Percentiles rank a stretch among this genome's conserved stretches.
Conservation (phyloP, 2,329 filamentous ascomycete genomes). For the Penicillium janthinellum region DNA sequence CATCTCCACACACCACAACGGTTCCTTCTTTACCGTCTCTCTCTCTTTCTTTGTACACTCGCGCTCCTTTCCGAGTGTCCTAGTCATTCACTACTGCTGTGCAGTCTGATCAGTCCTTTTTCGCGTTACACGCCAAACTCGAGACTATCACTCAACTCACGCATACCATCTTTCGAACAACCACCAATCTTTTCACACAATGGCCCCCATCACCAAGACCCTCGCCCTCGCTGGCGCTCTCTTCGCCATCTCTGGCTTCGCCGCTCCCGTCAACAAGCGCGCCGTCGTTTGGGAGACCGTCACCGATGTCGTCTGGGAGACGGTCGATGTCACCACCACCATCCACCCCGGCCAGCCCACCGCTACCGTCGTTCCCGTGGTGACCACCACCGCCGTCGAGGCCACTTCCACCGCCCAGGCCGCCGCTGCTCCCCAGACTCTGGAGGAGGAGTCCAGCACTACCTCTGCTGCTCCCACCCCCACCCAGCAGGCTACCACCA, state of each 20-base stretch:
- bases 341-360: slow-evolving; percentile 43
- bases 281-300: slow-evolving; percentile 55
- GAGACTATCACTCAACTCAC: not conserved
- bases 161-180: slow-evolving; percentile 1
- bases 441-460: not conserved
- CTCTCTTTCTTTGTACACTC: slow-evolving; percentile 19
- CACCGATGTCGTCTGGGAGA: slow-evolving; percentile 51
- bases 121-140: not conserved
- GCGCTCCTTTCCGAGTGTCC: slow-evolving; percentile 24
- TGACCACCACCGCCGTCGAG: slow-evolving; percentile 22
- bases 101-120: slow-evolving; percentile 21
- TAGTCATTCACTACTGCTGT: slow-evolving; percentile 25
- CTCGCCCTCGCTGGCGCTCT: slow-evolving; percentile 40
- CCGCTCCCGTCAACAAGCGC: slow-evolving; percentile 41
- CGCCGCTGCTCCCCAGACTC: not conserved
- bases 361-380: slow-evolving; percentile 23
- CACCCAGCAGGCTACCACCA: slow-evolving; percentile 8
- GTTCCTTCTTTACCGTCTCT: slow-evolving; percentile 9
- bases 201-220: slow-evolving; percentile 43
- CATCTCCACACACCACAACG: slow-evolving; percentile 14
- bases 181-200: slow-evolving; percentile 20
- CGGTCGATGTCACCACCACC: slow-evolving; percentile 52
- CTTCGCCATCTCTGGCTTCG: slow-evolving; percentile 35
- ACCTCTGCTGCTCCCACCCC: slow-evolving; percentile 13
- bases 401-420: slow-evolving; percentile 16